These are phyloP conservation scores for Podila epicladia DNA, from an alignment of 192 early-diverging fungal species.

Conservation along the genomic window DNA sequence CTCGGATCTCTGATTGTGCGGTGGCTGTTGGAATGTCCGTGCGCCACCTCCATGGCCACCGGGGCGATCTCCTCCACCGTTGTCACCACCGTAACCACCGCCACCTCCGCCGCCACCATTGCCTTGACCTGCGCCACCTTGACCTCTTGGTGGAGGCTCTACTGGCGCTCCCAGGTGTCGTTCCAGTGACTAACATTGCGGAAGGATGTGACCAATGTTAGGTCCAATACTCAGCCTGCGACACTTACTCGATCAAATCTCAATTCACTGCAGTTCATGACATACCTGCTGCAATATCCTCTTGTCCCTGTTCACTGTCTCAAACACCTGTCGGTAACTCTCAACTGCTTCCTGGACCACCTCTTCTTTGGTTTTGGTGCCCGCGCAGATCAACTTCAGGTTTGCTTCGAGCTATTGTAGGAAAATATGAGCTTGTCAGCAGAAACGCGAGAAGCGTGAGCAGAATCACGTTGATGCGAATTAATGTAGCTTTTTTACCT, in stretches of 20 bases:
- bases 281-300: conserved; percentile 47
- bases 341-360: conserved; percentile 74
- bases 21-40: conserved; percentile 10
- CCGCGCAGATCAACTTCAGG: conserved; percentile 78
- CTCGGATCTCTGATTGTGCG: neutral
- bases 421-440: neutral
- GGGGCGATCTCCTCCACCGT: conserved; percentile 15
- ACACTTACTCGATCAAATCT: neutral
- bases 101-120: conserved; percentile 12
- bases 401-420: conserved; percentile 76
- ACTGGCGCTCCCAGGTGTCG: neutral
- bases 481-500: conserved; percentile 51
- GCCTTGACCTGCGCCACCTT: neutral
- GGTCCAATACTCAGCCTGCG: neutral
- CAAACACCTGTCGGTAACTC: conserved; percentile 80
- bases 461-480: neutral
- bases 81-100: conserved; percentile 10
- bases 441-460: neutral
- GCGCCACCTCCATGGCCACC: neutral
- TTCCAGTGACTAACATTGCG: conserved; percentile 16
- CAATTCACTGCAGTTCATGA: conserved; percentile 3
- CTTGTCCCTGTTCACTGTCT: conserved; percentile 60
- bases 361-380: conserved; percentile 67
- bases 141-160: neutral
- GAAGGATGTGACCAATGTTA: neutral